Evolutionary conservation across 768 basidiomycete genomes (phyloP).

Genomic region (Gyrodon lividus): DNA sequence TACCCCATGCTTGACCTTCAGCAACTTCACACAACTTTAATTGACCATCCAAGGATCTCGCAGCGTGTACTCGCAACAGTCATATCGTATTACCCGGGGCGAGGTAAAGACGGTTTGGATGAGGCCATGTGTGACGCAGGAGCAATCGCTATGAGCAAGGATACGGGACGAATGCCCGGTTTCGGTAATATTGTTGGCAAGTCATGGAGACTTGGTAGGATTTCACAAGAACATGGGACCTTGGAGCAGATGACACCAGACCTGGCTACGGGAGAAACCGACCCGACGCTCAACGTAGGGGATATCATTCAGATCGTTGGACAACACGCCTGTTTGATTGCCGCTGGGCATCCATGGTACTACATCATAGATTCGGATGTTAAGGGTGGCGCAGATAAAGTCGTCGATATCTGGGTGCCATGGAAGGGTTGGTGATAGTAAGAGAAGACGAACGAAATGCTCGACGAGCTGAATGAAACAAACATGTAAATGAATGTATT

Average conservation of each 20-base stretch:
- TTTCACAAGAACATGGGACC: slow-evolving; percentile 81
- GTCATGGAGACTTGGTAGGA: slow-evolving; percentile 61
- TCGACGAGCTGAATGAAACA: background rate
- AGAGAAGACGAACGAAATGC: background rate
- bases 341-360: slow-evolving; percentile 80
- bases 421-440: slow-evolving; percentile 81
- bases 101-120: slow-evolving; percentile 58
- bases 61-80: slow-evolving; percentile 71
- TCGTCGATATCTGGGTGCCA: slow-evolving; percentile 83
- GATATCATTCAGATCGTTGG: slow-evolving; percentile 71
- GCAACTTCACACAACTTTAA: slow-evolving; percentile 72
- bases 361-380: slow-evolving; percentile 73
- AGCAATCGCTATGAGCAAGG: slow-evolving; percentile 85
- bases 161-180: slow-evolving; percentile 68
- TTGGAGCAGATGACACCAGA: slow-evolving; percentile 41
- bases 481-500: no score
- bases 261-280: slow-evolving; percentile 5
- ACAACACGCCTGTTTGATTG: slow-evolving; percentile 83
- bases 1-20: slow-evolving; percentile 85
- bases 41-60: slow-evolving; percentile 55
- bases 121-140: slow-evolving; percentile 86
- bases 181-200: slow-evolving; percentile 72
- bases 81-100: slow-evolving; percentile 75
- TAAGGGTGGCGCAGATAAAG: slow-evolving; percentile 44
- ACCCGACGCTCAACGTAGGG: slow-evolving; percentile 48